Evolutionary conservation across 345 rosid species (phyloP).

Genomic region (Dimocarpus longan): DNA sequence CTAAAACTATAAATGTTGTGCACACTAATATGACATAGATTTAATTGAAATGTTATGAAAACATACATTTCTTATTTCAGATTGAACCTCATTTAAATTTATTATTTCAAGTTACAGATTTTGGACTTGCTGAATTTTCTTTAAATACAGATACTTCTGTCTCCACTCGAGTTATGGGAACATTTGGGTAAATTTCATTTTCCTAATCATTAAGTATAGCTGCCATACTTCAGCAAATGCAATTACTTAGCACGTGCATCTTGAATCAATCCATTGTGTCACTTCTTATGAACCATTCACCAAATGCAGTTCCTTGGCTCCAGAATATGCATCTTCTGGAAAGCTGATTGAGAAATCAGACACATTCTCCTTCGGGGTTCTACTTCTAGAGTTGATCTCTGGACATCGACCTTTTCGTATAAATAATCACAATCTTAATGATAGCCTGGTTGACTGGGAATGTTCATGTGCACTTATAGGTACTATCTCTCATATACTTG

Average conservation of each 20-base stretch:
- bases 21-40: too few relatives aligned
- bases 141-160: slow-evolving; percentile 82
- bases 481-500: not conserved
- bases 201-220: not conserved
- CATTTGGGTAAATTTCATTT: slow-evolving; percentile 67
- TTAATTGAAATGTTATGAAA: too few relatives aligned
- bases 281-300: slow-evolving; percentile 14
- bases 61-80: too few relatives aligned
- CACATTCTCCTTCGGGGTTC: slow-evolving; percentile 82
- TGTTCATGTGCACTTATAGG: slow-evolving; percentile 11
- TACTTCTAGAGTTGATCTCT: slow-evolving; percentile 84
- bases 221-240: not conserved
- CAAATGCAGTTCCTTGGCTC: slow-evolving; percentile 75
- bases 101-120: slow-evolving; percentile 80
- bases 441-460: slow-evolving; percentile 92
- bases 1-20: not conserved
- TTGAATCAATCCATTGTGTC: not conserved
- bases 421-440: slow-evolving; percentile 54
- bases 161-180: slow-evolving; percentile 93
- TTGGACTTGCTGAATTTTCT: slow-evolving; percentile 79
- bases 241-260: not conserved
- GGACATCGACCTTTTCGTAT: slow-evolving; percentile 76
- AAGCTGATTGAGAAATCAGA: slow-evolving; percentile 92
- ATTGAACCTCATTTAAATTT: too few relatives aligned
- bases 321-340: slow-evolving; percentile 89